These are phyloP conservation scores for Cicer yamashitae DNA, from an alignment of 306 rosid species.

Conservation along the genomic window DNA sequence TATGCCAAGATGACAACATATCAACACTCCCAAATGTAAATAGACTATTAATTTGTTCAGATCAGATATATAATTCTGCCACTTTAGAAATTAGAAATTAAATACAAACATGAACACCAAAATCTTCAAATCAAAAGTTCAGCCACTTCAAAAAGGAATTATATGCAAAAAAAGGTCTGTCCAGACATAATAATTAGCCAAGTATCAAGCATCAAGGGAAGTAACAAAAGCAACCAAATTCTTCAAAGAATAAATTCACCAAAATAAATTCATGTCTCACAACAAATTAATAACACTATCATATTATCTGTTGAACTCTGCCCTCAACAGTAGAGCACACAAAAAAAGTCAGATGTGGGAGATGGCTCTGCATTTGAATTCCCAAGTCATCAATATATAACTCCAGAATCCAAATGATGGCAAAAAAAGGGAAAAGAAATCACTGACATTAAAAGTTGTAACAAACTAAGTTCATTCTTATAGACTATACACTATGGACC, in stretches of 20 bases:
- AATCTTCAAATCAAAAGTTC: background rate
- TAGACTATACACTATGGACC: background rate
- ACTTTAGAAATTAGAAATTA: background rate
- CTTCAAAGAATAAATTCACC: background rate
- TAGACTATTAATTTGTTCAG: background rate
- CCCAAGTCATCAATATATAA: background rate
- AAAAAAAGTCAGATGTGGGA: no score
- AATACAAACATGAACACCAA: background rate
- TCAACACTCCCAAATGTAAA: background rate
- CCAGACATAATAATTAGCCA: background rate
- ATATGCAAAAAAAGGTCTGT: background rate
- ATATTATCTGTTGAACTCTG: no score
- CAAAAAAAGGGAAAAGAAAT: background rate
- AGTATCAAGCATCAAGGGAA: background rate
- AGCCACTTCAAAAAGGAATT: background rate
- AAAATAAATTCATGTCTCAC: background rate
- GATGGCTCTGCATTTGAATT: no score
- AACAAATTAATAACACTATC: background rate
- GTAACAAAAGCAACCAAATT: background rate
- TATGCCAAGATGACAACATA: background rate
- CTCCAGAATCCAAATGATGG: background rate
- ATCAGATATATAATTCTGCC: background rate
- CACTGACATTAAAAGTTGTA: background rate
- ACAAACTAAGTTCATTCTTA: background rate
- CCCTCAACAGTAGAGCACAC: no score